Evolutionary conservation across 352 stramenopile genomes (phyloP), one percentile per base, ranked within the genome.

Genomic region (Pythium brassicae): DNA sequence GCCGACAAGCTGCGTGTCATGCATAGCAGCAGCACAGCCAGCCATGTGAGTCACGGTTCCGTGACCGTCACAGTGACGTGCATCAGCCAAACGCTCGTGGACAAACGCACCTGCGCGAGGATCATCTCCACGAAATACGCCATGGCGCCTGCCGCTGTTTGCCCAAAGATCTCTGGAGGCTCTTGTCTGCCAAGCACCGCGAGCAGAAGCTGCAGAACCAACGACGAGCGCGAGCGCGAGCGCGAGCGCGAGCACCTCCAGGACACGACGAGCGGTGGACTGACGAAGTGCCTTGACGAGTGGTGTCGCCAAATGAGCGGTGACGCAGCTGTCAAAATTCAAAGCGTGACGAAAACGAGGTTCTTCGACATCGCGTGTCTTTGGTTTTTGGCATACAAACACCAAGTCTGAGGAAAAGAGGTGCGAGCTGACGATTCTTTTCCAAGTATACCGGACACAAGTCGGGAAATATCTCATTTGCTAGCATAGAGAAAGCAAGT

Each of bases 71-170:
- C 29, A 5, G 9, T 14, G 14, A 45, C 8, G 32, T 8, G 32
- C 32, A 44, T 9, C 23, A 61, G 23, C 11, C 55, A 27, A 19
- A 62, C 14, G 40, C 50, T 7, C 22, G 22, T 25, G 12, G 27
- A 23, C 57, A 35, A 1, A 61, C 62, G 50, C 49, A 92, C 83
- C 76, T 92, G 83, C 35, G 83, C 83, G 52, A 92, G 74, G 51
- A 92, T 90, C 68, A 85, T 84, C 67, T 92, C 83, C 27, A 90
- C 76, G 50, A 92, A 87, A 66, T 92, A 80, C 47, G 80, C 68
- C 83, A 92, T 92, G 52, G 53, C 56, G 44, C 14, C 57, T 37
- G 37, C 20, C 54, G 51, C 60, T 61, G 40, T 43, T 64, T 42
- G 50, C 37, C 20, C 17, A 5, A 8, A n/a, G 25, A 12, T 20